phyloP scores from a whole-genome alignment of 2,329 filamentous ascomycete species.

The Aspergillus sp. region DNA sequence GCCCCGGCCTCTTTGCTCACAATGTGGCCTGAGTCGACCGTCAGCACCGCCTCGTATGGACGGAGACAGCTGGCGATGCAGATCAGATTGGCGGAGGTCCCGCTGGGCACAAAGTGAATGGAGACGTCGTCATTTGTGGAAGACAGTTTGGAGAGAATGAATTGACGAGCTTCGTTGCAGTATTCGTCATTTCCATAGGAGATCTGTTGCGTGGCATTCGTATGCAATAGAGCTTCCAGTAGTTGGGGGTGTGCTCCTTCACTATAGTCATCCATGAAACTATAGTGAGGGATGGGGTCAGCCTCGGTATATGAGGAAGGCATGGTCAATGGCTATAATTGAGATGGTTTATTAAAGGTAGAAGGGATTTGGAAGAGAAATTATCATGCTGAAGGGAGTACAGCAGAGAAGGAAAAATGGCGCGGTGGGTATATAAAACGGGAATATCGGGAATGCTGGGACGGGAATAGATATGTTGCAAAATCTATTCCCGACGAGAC shows the following conservation, averaged over 20 bases:
- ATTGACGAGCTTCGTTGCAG: conserved; percentile 40
- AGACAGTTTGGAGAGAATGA: conserved; percentile 37
- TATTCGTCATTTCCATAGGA: conserved; percentile 50
- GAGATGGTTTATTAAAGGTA: conserved; percentile 4
- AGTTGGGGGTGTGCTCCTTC: conserved; percentile 52
- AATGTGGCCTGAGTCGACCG: conserved; percentile 50
- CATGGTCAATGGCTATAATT: conserved; percentile 4
- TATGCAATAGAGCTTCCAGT: conserved; percentile 45
- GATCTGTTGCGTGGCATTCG: conserved; percentile 46
- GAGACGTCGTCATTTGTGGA: conserved; percentile 39
- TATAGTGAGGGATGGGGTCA: conserved; percentile 35
- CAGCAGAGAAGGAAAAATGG: neutral
- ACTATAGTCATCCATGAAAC: conserved; percentile 53
- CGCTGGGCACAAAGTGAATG: conserved; percentile 53
- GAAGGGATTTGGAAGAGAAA: neutral
- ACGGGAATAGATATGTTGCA: neutral
- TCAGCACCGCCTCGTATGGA: conserved; percentile 52
- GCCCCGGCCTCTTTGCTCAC: conserved; percentile 51
- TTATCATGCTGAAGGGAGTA: neutral
- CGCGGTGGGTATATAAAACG: neutral
- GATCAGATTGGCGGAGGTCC: conserved; percentile 53
- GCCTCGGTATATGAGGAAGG: conserved; percentile 3
- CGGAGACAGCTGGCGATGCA: conserved; percentile 52
- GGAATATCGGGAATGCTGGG: neutral
- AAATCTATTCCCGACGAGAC: neutral